These are phyloP conservation scores for Tubosaeta sp. DNA, from an alignment of 768 basidiomycete species.

Conservation along the genomic window DNA sequence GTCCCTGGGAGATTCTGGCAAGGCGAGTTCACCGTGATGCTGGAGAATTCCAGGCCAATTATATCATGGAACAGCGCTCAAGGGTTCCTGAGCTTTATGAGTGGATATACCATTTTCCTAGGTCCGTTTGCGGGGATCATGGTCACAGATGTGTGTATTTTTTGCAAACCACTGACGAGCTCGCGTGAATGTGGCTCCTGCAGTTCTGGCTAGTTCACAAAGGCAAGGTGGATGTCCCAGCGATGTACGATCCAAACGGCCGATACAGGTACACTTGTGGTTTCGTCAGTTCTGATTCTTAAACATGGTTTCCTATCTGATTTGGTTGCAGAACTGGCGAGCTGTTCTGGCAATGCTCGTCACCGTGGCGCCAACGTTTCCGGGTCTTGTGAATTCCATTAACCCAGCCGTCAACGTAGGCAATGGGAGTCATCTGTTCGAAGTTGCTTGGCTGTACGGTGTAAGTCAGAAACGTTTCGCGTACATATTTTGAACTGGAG, in stretches of 20 bases:
- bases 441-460: slow-evolving; percentile 76
- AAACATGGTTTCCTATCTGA: slow-evolving; percentile 1
- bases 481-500: neutral
- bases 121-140: slow-evolving; percentile 82
- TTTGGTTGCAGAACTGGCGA: slow-evolving; percentile 65
- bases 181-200: neutral
- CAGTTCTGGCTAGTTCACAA: slow-evolving; percentile 78
- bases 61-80: slow-evolving; percentile 36
- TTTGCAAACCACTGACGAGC: neutral
- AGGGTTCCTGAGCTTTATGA: slow-evolving; percentile 74
- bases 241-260: slow-evolving; percentile 78
- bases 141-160: slow-evolving; percentile 47
- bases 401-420: slow-evolving; percentile 62
- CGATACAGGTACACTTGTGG: slow-evolving; percentile 77
- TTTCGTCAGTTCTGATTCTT: slow-evolving; percentile 40
- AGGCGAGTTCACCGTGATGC: slow-evolving; percentile 19
- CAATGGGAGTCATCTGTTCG: slow-evolving; percentile 53
- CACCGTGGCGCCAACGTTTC: slow-evolving; percentile 65
- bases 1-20: slow-evolving; percentile 81
- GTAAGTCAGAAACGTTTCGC: slow-evolving; percentile 32
- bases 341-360: slow-evolving; percentile 65
- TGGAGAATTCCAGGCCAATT: neutral
- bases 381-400: slow-evolving; percentile 75
- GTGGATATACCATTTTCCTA: slow-evolving; percentile 81
- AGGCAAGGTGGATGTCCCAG: slow-evolving; percentile 72